Evolutionary conservation across 495 filamentous ascomycete species (phyloP).

Genomic region (Amorphotheca resinae): DNA sequence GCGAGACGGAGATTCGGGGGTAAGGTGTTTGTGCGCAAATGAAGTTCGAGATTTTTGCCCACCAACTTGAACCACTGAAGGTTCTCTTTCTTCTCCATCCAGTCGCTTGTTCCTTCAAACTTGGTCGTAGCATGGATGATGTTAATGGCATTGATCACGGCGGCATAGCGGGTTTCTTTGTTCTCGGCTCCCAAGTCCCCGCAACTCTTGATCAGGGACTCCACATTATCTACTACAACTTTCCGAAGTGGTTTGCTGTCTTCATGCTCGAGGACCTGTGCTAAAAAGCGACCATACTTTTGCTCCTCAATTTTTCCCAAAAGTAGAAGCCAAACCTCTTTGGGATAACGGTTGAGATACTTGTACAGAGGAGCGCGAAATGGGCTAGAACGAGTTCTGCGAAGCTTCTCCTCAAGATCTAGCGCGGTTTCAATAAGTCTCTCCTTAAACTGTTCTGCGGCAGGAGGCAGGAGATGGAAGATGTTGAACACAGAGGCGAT

Average conservation of each 20-base stretch:
- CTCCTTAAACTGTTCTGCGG: slow-evolving; percentile 83
- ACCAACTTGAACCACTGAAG: slow-evolving; percentile 57
- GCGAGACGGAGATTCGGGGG: slow-evolving; percentile 65
- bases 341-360: slow-evolving; percentile 85
- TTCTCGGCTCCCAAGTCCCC: slow-evolving; percentile 44
- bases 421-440: slow-evolving; percentile 77
- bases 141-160: slow-evolving; percentile 80
- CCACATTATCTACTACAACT: slow-evolving; percentile 58
- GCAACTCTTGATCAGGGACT: slow-evolving; percentile 52
- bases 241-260: slow-evolving; percentile 64
- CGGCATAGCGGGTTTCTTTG: slow-evolving; percentile 51
- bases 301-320: slow-evolving; percentile 62
- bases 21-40: slow-evolving; percentile 54
- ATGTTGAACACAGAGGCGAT: slow-evolving; percentile 90
- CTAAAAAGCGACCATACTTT: slow-evolving; percentile 85
- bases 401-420: slow-evolving; percentile 73
- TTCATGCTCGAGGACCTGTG: slow-evolving; percentile 71
- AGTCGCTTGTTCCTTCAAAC: slow-evolving; percentile 44
- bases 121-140: slow-evolving; percentile 63
- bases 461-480: slow-evolving; percentile 83
- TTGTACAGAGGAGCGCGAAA: slow-evolving; percentile 88
- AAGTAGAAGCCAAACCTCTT: slow-evolving; percentile 74
- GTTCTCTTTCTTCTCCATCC: slow-evolving; percentile 67
- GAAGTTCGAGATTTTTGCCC: slow-evolving; percentile 63
- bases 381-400: slow-evolving; percentile 84